Conservation (phyloP, 2,329 filamentous ascomycete genomes). For the Ceratocystis eucalypticola region DNA sequence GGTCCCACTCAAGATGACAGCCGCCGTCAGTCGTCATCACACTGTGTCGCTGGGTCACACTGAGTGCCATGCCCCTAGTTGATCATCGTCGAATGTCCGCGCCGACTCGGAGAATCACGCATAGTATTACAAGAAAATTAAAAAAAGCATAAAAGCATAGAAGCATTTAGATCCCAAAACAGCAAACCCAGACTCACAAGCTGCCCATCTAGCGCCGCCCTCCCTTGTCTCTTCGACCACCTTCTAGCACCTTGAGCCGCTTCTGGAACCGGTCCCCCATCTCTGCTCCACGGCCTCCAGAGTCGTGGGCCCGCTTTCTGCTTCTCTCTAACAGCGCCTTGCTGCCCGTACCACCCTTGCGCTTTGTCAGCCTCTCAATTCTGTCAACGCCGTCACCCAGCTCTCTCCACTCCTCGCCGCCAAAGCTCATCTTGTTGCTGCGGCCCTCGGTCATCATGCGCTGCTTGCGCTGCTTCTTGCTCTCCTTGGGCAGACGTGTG, state of each 20-base stretch:
- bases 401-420: conserved; percentile 85
- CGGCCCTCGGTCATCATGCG: conserved; percentile 32
- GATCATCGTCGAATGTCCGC: no score
- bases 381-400: conserved; percentile 75
- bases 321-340: conserved; percentile 64
- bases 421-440: conserved; percentile 50
- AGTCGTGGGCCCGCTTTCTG: conserved; percentile 62
- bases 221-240: conserved; percentile 32
- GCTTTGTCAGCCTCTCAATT: conserved; percentile 68
- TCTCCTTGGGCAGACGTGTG: conserved; percentile 67
- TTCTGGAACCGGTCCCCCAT: conserved; percentile 67
- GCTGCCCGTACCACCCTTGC: conserved; percentile 45
- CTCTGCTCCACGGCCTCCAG: conserved; percentile 40
- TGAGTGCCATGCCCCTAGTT: no score
- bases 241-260: conserved; percentile 44
- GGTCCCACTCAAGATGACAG: no score
- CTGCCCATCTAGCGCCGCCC: conserved; percentile 19
- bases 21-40: no score
- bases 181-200: not conserved
- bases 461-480: conserved; percentile 73
- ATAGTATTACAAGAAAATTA: not conserved
- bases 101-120: not conserved
- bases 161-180: not conserved
- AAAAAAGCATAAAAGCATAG: not conserved
- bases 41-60: no score